These are phyloP conservation scores for Penicillium ochrochloron DNA, from an alignment of 495 filamentous ascomycete genomes.

Conservation along the genomic window DNA sequence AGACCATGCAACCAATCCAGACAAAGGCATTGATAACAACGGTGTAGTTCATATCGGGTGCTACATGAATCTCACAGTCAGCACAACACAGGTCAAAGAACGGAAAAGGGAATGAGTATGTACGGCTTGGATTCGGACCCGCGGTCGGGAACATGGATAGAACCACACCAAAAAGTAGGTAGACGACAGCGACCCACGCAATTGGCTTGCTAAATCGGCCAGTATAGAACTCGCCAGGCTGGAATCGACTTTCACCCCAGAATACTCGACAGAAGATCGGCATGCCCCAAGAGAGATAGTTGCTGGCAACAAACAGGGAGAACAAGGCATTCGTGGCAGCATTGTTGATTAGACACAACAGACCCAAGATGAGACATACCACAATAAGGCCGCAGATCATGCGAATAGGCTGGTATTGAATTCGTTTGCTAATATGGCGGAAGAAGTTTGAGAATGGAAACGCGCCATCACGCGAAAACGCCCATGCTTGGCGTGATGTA, in stretches of 20 bases:
- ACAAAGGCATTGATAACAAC: constrained; percentile 67
- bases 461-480: constrained; percentile 63
- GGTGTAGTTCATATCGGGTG: constrained; percentile 67
- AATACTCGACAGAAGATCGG: constrained; percentile 66
- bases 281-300: constrained; percentile 64
- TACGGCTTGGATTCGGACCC: constrained; percentile 57
- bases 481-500: constrained; percentile 61
- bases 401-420: constrained; percentile 65
- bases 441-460: constrained; percentile 67
- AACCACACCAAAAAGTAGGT: constrained; percentile 59
- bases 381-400: constrained; percentile 62
- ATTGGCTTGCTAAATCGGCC: constrained; percentile 53
- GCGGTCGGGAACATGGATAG: constrained; percentile 63
- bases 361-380: constrained; percentile 59
- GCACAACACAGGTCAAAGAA: not conserved
- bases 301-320: constrained; percentile 63
- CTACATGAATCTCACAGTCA: constrained; percentile 26
- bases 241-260: constrained; percentile 64
- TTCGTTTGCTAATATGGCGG: constrained; percentile 56
- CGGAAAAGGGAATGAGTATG: constrained; percentile 26
- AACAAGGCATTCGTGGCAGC: constrained; percentile 65
- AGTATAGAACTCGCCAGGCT: constrained; percentile 53
- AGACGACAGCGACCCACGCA: constrained; percentile 57
- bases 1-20: constrained; percentile 63
- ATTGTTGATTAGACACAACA: constrained; percentile 60